Evolutionary conservation across 2,329 filamentous ascomycete species (phyloP), one percentile per base, ranked within the genome.

Genomic region (Zymoseptoria passerinii): DNA sequence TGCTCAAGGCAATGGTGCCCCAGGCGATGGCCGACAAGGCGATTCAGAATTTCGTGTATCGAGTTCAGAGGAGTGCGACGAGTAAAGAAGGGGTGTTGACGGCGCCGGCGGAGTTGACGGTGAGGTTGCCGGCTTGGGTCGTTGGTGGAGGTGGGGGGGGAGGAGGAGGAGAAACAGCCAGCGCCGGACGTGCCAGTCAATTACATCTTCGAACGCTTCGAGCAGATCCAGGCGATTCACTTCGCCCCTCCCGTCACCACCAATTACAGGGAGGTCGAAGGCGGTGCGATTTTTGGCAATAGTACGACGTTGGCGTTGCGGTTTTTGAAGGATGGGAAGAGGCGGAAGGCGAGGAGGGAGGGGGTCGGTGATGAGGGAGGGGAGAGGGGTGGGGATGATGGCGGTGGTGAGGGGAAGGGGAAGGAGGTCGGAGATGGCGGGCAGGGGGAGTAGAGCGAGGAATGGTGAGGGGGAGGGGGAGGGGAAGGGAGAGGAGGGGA

Each of bases 161-260:
- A 58, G 54, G 16, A 40, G 51, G 51, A 44, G 35, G 4, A 44
- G 35, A n/a, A 44, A 4, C 5, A 16, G n/a, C 13, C 7, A 13
- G 13, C 35, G 7, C 35, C 50, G 8, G 61, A 62, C 28, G 28
- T 59, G 5, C 23, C 61, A 2, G 55, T 66, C 16, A 54, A 55
- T 16, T 71, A 71, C 53, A 23, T 68, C 7, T 63, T 70, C 29
- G 67, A 69, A 23, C 60, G 66, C 8, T 66, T 70, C 40, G 68
- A 70, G 62, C 65, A 68, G 40, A 58, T 59, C 5, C 63, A 67
- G 49, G 58, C 28, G 35, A 50, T 63, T 1, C 44, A 58, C 16
- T 66, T 67, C 50, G 40, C 27, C n/a, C n/a, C n/a, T n/a, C n/a
- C n/a, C n/a, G n/a, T n/a, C n/a, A n/a, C n/a, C n/a, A n/a, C n/a